Evolutionary conservation across 371 early-diverging fungal genomes (phyloP), one percentile per base, ranked within the genome.

Genomic region (Coemansia sp.): DNA sequence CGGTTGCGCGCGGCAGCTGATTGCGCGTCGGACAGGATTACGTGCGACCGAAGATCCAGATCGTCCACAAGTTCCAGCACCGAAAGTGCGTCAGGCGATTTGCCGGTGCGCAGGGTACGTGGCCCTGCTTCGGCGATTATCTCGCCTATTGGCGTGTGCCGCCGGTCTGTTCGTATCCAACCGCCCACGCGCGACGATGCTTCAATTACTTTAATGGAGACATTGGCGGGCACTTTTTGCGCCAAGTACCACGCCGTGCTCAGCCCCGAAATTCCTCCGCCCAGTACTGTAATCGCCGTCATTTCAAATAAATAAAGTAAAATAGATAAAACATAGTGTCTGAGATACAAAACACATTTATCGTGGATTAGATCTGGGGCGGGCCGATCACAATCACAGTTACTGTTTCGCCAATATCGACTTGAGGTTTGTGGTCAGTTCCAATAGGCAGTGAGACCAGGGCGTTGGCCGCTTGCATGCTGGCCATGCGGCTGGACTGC

Each of bases 221-320:
- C 73, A 2, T 60, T 56, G 21, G 65, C 30, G 26, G 78, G 87
- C 0, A 87, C 81, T 54, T 84, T 75, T 26, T 84, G 82, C 5
- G 93, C 82, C 16, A 95, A 80, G 79, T 91, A 89, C 83, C 90
- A 94, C 3, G 95, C 94, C 0, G 94, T 81, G 12, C 93, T 86
- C 40, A 98, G 88, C 2, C 97, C 96, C 30, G 93, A 89, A 68
- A 98, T 90, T 23, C 98, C 98, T 39, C 95, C 96, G 42, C 97
- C 98, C 2, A 96, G 82, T 11, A 97, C 87, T 14, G 88, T 88
- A 60, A 91, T 60, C 47, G 61, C 61, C 25, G 65, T 30, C 65
- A 67, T 64, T 48, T 5, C 2, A 20, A 20, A 53, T 37, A 37
- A 8, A 37, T 9, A 37, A 37, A 11, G 8, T 9, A 2, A 9